A percentile compares a stretch with the other conserved stretches of the same genome.
These are phyloP conservation scores for Pezicula neosporulosa DNA, from an alignment of 2,329 filamentous ascomycete genomes.

Conservation along the genomic window DNA sequence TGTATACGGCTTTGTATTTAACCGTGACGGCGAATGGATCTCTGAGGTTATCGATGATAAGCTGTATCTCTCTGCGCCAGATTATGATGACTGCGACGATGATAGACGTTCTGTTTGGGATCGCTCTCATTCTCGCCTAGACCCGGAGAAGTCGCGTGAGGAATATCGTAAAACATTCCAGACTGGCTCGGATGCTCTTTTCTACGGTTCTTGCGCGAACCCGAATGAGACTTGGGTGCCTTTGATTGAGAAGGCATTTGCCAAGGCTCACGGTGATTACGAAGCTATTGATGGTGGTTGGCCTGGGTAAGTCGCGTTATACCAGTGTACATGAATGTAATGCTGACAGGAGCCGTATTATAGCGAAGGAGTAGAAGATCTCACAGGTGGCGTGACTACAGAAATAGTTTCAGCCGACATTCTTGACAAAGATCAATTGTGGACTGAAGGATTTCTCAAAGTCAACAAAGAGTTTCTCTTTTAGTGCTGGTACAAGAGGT, in stretches of 20 bases:
- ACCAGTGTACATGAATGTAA: background rate
- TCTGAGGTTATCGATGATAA: constrained; percentile 90
- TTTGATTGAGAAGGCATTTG: constrained; percentile 76
- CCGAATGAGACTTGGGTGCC: constrained; percentile 81
- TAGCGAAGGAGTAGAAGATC: constrained; percentile 50
- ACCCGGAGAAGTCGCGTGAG: constrained; percentile 26
- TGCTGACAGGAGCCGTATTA: background rate
- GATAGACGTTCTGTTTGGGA: constrained; percentile 40
- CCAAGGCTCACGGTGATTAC: constrained; percentile 80
- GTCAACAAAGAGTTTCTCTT: constrained; percentile 79
- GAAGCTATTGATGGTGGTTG: constrained; percentile 71
- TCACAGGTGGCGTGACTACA: constrained; percentile 65
- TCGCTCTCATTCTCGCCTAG: constrained; percentile 7
- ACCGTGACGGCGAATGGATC: constrained; percentile 84
- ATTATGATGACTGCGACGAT: constrained; percentile 75
- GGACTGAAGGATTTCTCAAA: constrained; percentile 74
- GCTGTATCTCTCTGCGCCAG: constrained; percentile 75
- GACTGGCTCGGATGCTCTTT: constrained; percentile 56
- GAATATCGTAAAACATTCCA: constrained; percentile 44
- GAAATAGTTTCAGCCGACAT: constrained; percentile 67
- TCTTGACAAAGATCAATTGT: constrained; percentile 75
- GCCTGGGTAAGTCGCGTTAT: constrained; percentile 20
- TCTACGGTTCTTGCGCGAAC: constrained; percentile 71
- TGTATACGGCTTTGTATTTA: constrained; percentile 87
- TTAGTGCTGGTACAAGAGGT: constrained; percentile 52